Evolutionary conservation across 257 asterid species (phyloP), one percentile per base, ranked within the genome.

Genomic region (Plectranthus barbatus): DNA sequence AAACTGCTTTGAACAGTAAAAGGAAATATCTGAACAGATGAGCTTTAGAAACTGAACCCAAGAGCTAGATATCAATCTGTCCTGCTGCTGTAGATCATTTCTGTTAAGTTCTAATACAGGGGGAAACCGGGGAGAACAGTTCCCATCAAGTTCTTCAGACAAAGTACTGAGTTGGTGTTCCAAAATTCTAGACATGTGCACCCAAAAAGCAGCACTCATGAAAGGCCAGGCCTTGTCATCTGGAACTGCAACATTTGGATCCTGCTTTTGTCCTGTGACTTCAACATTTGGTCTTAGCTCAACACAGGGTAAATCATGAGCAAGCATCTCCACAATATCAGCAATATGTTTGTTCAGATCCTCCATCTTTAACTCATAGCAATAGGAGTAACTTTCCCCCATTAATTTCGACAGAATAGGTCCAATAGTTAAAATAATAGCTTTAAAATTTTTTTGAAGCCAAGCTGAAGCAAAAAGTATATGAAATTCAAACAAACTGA

Each of bases 401-500:
- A 41, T 49, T 17, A 72, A 67, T 70, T 76, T 61, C 39, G 66
- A 59, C 61, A 88, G 24, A 72, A 92, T 69, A 78, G 99, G 99
- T 53, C 77, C 78, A 56, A 81, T 69, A 61, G 77, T 56, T 62
- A 69, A 57, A 71, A 76, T 62, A 76, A 92, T 84, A 54, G 76
- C 88, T 74, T 72, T 77, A 66, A 68, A 67, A 75, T 89, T 83
- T 76, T 74, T 77, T 51, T 84, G 85, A 69, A 77, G 75, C 86
- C 89, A 92, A 66, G 84, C 79, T 56, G 94, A 84, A 56, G 90
- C 84, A 79, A 87, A 89, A 55, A 74, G 79, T 24, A 81, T 62
- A 51, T 72, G 82, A 81, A 74, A 85, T 68, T 77, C 84, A 53
- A 74, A 74, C 60, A 92, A 64, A 80, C 79, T 78, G 40, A 92